These are phyloP conservation scores for Ligustrum vulgare DNA, from an alignment of 257 asterid species.

Conservation along the genomic window DNA sequence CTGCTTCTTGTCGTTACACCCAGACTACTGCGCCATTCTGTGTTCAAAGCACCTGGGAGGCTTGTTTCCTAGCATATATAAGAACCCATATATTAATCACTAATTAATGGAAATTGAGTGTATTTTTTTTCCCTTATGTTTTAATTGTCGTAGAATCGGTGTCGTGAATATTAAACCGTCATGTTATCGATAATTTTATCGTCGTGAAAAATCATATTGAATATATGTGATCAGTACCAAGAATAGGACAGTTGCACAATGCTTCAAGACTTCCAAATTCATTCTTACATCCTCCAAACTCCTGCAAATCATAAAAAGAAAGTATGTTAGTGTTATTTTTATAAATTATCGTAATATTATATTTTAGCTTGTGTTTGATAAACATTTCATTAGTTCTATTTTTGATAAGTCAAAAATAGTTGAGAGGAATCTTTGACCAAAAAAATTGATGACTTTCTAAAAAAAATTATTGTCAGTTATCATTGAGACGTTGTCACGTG, in stretches of 20 bases:
- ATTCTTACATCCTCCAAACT: slow-evolving; percentile 89
- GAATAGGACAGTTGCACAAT: slow-evolving; percentile 88
- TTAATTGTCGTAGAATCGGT: not conserved
- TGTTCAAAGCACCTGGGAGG: slow-evolving; percentile 54
- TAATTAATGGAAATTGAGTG: not conserved
- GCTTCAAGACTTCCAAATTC: slow-evolving; percentile 92
- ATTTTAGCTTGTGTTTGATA: too few species aligned
- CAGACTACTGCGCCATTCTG: slow-evolving; percentile 34
- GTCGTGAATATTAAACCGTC: not conserved
- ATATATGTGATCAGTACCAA: slow-evolving; percentile 46
- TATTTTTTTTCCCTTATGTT: too few species aligned
- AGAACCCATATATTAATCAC: not conserved
- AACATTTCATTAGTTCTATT: too few species aligned
- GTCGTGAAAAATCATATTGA: not conserved
- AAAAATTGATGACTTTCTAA: too few species aligned
- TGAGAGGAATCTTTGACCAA: too few species aligned
- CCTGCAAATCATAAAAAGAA: slow-evolving; percentile 37
- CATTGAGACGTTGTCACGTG: too few species aligned
- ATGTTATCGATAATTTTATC: not conserved
- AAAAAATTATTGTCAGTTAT: too few species aligned
- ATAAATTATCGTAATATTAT: not conserved
- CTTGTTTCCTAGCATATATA: slow-evolving; percentile 73
- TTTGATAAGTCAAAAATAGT: too few species aligned
- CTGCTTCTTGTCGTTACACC: slow-evolving; percentile 77
- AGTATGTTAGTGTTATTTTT: not conserved